Conservation (phyloP, 805 yeast genomes). For the Wickerhamomyces silvicola region DNA sequence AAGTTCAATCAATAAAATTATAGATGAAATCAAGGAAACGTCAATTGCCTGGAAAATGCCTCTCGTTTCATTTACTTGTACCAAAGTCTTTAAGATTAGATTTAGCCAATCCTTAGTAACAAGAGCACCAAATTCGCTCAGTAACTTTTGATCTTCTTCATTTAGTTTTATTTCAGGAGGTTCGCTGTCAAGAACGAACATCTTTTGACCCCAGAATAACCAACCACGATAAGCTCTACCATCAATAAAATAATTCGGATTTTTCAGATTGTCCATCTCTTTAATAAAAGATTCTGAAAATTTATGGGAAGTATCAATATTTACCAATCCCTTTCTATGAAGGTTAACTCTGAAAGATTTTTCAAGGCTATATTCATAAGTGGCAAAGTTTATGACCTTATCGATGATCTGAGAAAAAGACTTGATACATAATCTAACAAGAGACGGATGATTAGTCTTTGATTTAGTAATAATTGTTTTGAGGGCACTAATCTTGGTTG, state of each 20-base stretch:
- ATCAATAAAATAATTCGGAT: slow-evolving; percentile 53
- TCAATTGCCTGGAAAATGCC: slow-evolving; percentile 61
- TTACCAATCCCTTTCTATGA: slow-evolving; percentile 29
- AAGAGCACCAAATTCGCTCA: slow-evolving; percentile 36
- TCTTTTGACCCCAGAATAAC: slow-evolving; percentile 63
- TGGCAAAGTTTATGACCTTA: slow-evolving; percentile 39
- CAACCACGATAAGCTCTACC: slow-evolving; percentile 55
- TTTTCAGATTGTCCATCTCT: slow-evolving; percentile 44
- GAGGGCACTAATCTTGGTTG: slow-evolving; percentile 34
- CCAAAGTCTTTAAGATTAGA: slow-evolving; percentile 41
- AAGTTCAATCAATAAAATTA: slow-evolving; percentile 43
- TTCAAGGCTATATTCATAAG: slow-evolving; percentile 39
- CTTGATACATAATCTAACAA: slow-evolving; percentile 53
- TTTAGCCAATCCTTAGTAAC: slow-evolving; percentile 56
- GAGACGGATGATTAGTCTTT: slow-evolving; percentile 59
- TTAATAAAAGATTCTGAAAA: slow-evolving; percentile 37
- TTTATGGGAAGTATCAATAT: slow-evolving; percentile 32
- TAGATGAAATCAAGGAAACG: slow-evolving; percentile 47
- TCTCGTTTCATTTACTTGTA: slow-evolving; percentile 62
- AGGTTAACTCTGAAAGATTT: slow-evolving; percentile 35
- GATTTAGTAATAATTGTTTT: slow-evolving; percentile 40
- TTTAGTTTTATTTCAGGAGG: slow-evolving; percentile 26
- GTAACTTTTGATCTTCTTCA: slow-evolving; percentile 34
- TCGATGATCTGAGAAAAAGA: slow-evolving; percentile 50
- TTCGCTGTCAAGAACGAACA: slow-evolving; percentile 39